Evolutionary conservation across 257 asterid species (phyloP), one percentile per base, ranked within the genome.

Genomic region (Solanum gandarillasii): DNA sequence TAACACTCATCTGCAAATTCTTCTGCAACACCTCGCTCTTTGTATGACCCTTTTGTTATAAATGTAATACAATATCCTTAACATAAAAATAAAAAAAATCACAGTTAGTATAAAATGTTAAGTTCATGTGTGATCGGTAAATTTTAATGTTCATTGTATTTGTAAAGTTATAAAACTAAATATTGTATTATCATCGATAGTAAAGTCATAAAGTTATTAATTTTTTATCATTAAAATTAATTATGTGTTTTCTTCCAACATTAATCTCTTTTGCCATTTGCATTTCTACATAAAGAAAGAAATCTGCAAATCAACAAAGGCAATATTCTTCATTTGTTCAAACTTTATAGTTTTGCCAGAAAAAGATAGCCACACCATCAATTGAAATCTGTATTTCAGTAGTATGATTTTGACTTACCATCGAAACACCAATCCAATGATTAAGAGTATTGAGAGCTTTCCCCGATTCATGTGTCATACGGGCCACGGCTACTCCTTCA

Each of bases 401-500:
- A 35, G 29, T 35, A 74, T 35, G 31, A 74, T 55, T 65, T 14
- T 34, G 52, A 58, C 90, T 70, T 90, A 90, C 93, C 65, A 55
- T 90, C 25, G 93, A 91, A 84, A 91, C 65, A 31, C 36, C 70
- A 87, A 43, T 86, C 95, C 96, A 93, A 46, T 86, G 36, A 41
- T 90, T 55, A n/a, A 93, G 94, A 58, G 92, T 91, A 85, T 86
- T 52, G 84, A 91, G 72, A 82, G 92, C 94, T 90, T 90, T 93
- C 83, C 94, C 95, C 3, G 89, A 91, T 86, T 21, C 87, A 82
- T 93, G 95, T 52, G 93, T 90, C 71, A 81, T 83, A 38, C 92
- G 92, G 32, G 95, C 94, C 76, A 92, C 87, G 41, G 72, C 87
- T 86, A 93, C 76, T 73, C 95, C 95, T 38, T 92, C 93, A 11